phyloP scores from a whole-genome alignment of 139 green algal genomes.

The Chlorella sp. region DNA sequence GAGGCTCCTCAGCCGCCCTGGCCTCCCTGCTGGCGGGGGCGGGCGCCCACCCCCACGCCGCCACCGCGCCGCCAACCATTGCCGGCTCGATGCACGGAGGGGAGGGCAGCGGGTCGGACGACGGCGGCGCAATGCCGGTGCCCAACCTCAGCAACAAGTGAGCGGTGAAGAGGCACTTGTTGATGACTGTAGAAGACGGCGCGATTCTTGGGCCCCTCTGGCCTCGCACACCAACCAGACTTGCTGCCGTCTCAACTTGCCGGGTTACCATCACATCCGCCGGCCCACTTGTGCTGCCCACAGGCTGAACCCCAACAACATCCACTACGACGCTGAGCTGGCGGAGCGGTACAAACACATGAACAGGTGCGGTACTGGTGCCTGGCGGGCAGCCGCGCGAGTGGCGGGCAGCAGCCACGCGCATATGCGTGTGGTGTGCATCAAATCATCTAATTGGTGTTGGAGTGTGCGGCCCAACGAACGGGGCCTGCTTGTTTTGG shows the following conservation, averaged over 20 bases:
- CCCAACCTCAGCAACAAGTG: conserved; percentile 79
- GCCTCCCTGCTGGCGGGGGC: background rate
- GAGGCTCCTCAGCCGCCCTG: background rate
- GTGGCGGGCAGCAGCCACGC: too few species aligned
- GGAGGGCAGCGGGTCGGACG: conserved; percentile 28
- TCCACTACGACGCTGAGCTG: conserved; percentile 75
- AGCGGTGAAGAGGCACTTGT: too few species aligned
- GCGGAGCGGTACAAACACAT: conserved; percentile 78
- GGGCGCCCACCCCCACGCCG: too few species aligned
- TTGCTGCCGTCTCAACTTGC: too few species aligned
- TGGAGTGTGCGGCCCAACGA: too few species aligned
- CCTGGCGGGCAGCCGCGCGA: too few species aligned
- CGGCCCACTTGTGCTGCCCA: background rate
- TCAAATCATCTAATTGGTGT: too few species aligned
- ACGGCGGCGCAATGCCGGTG: conserved; percentile 20
- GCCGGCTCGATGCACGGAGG: background rate
- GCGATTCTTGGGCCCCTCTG: background rate
- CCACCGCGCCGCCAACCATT: background rate
- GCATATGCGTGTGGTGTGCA: too few species aligned
- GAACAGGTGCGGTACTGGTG: conserved; percentile 40
- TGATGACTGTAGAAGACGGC: background rate
- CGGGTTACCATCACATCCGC: too few species aligned
- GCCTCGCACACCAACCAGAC: background rate
- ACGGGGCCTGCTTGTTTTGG: too few species aligned
- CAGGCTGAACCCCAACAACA: conserved; percentile 83